Conservation (phyloP, 371 early-diverging fungal genomes). For the Mortierella polycephala region DNA sequence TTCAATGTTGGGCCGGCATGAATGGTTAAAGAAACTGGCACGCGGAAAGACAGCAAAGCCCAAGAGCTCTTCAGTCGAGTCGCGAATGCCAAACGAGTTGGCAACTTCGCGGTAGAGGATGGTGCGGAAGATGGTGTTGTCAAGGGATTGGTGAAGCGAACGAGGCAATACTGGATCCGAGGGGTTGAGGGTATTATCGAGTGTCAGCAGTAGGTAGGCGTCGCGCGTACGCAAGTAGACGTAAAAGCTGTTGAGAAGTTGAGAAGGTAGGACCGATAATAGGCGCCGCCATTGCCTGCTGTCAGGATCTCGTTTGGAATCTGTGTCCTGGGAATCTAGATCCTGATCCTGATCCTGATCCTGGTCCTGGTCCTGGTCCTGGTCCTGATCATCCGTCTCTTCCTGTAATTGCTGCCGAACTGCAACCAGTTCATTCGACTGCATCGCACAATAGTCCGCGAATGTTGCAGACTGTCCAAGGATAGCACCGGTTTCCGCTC, state of each 20-base stretch:
- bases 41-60: slow-evolving; percentile 77
- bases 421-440: slow-evolving; percentile 38
- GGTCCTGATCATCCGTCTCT: slow-evolving; percentile 9
- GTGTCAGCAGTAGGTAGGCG: slow-evolving; percentile 29
- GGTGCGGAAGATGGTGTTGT: slow-evolving; percentile 60
- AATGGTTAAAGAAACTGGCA: slow-evolving; percentile 85
- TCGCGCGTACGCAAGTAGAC: slow-evolving; percentile 42
- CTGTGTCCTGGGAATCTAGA: too few relatives aligned
- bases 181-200: not conserved
- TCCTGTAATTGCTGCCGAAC: slow-evolving; percentile 24
- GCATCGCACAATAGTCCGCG: slow-evolving; percentile 48
- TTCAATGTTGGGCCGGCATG: slow-evolving; percentile 77
- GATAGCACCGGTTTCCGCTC: not conserved
- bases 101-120: slow-evolving; percentile 71
- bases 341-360: too few relatives aligned
- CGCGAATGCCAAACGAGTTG: slow-evolving; percentile 77
- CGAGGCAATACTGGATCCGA: not conserved
- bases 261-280: slow-evolving; percentile 21
- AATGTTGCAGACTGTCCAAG: slow-evolving; percentile 17
- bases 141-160: slow-evolving; percentile 14
- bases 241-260: slow-evolving; percentile 35
- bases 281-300: slow-evolving; percentile 20
- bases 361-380: not conserved
- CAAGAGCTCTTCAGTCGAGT: slow-evolving; percentile 62
- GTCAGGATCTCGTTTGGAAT: not conserved